These are phyloP conservation scores for Globisporangium canariense DNA, from an alignment of 352 stramenopile genomes.

Conservation along the genomic window DNA sequence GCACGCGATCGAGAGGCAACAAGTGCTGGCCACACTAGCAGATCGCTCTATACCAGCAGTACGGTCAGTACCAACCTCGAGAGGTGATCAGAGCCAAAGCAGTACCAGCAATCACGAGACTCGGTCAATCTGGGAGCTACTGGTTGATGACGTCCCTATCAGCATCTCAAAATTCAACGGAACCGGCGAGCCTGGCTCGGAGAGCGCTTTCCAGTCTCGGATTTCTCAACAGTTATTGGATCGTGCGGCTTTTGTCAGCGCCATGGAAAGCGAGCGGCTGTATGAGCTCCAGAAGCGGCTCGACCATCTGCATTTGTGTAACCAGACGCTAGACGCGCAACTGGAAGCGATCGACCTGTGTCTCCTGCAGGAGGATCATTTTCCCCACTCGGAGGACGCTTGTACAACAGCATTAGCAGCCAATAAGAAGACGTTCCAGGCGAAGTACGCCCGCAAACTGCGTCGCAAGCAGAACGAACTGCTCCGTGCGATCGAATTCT, in stretches of 20 bases:
- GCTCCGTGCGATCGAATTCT: constrained; percentile 21
- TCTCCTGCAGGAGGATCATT: constrained; percentile 28
- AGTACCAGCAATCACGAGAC: neutral
- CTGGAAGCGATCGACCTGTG: constrained; percentile 34
- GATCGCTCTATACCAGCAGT: neutral
- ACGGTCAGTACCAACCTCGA: constrained; percentile 1
- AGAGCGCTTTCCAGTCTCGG: neutral
- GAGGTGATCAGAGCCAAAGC: neutral
- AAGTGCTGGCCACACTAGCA: neutral
- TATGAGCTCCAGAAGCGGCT: constrained; percentile 27
- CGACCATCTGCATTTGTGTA: constrained; percentile 16
- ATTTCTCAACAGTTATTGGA: constrained; percentile 16
- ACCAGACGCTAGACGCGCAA: constrained; percentile 23
- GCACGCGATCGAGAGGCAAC: constrained; percentile 19
- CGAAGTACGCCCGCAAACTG: constrained; percentile 34
- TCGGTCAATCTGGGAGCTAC: constrained; percentile 16
- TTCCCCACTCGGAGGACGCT: constrained; percentile 1
- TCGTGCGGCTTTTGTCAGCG: neutral
- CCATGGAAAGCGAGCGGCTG: constrained; percentile 16
- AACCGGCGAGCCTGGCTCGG: neutral
- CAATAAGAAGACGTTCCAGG: constrained; percentile 21
- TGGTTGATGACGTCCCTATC: constrained; percentile 18
- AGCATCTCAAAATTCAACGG: neutral
- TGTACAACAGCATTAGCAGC: constrained; percentile 9
- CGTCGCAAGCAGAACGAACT: constrained; percentile 25